Percentiles rank a stretch among this genome's conserved stretches.
Evolutionary conservation across 768 basidiomycete species (phyloP).

Genomic region (Clitopilus hobsonii): DNA sequence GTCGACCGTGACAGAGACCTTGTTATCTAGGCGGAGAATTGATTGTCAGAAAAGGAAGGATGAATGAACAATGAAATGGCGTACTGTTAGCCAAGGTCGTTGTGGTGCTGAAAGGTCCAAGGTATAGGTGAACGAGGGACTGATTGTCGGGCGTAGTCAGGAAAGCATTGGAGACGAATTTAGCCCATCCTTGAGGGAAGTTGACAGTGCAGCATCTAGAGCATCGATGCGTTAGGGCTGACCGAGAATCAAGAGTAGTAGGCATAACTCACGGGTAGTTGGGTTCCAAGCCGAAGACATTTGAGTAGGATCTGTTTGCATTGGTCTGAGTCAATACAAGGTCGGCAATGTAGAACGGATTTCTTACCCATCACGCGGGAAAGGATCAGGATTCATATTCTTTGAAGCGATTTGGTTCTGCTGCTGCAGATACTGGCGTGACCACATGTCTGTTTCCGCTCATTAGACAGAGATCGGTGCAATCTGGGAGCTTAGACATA

Average conservation of each 20-base stretch:
- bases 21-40: slow-evolving; percentile 27
- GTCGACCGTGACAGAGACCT: slow-evolving; percentile 38
- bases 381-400: slow-evolving; percentile 39
- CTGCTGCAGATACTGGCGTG: slow-evolving; percentile 49
- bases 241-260: no score
- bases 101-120: slow-evolving; percentile 41
- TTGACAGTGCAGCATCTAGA: slow-evolving; percentile 47
- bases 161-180: slow-evolving; percentile 49
- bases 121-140: slow-evolving; percentile 43
- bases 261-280: slow-evolving; percentile 41
- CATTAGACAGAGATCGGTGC: not conserved
- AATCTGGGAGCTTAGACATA: slow-evolving; percentile 21
- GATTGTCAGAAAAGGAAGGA: slow-evolving; percentile 19
- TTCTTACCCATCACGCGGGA: slow-evolving; percentile 1
- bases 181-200: slow-evolving; percentile 51
- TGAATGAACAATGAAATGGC: slow-evolving; percentile 1
- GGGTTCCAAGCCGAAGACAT: slow-evolving; percentile 46
- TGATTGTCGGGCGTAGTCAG: slow-evolving; percentile 38
- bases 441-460: slow-evolving; percentile 40
- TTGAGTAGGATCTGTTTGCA: slow-evolving; percentile 36
- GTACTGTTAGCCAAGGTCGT: slow-evolving; percentile 35
- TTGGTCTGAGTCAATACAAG: not conserved
- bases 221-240: not conserved
- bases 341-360: no score
- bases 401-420: slow-evolving; percentile 49